A percentile compares a stretch with the other conserved stretches of the same genome.
phyloP scores from a whole-genome alignment of 2,329 filamentous ascomycete genomes.

The Alternaria brassicicola region DNA sequence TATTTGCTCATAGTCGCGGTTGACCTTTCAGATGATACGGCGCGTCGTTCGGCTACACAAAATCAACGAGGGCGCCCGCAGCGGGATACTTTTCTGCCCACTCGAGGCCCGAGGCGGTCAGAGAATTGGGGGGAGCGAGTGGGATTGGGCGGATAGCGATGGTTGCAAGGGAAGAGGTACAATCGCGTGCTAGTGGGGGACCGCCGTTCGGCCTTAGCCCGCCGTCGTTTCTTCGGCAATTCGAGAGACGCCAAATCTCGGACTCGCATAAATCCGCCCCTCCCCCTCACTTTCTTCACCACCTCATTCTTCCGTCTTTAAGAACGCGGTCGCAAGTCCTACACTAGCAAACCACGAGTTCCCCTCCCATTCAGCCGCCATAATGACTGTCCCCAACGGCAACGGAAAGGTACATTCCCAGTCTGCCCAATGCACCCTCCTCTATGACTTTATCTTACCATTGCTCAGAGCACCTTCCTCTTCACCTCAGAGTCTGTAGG shows the following conservation, averaged over 20 bases:
- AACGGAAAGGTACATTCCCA: slow-evolving; percentile 33
- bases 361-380: slow-evolving; percentile 23
- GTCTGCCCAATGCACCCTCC: slow-evolving; percentile 15
- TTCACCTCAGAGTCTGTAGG: slow-evolving; percentile 61
- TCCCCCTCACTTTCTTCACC: slow-evolving; percentile 20
- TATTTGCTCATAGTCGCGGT: slow-evolving; percentile 80
- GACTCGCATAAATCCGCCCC: slow-evolving; percentile 39
- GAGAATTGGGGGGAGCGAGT: slow-evolving; percentile 10
- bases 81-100: slow-evolving; percentile 26
- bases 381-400: slow-evolving; percentile 39
- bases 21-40: background rate
- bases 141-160: slow-evolving; percentile 17
- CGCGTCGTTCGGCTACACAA: slow-evolving; percentile 10
- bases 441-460: slow-evolving; percentile 17
- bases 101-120: background rate
- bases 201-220: background rate
- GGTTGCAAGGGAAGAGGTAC: background rate
- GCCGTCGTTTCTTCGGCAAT: slow-evolving; percentile 36
- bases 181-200: slow-evolving; percentile 29
- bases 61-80: background rate
- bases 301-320: slow-evolving; percentile 15
- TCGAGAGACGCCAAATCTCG: slow-evolving; percentile 22
- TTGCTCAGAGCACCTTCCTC: slow-evolving; percentile 48
- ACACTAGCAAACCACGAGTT: slow-evolving; percentile 37
- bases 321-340: slow-evolving; percentile 48